A percentile compares a stretch with the other conserved stretches of the same genome.
These are phyloP conservation scores for Colletotrichum sp. DNA, from an alignment of 2,329 filamentous ascomycete genomes.

Conservation along the genomic window DNA sequence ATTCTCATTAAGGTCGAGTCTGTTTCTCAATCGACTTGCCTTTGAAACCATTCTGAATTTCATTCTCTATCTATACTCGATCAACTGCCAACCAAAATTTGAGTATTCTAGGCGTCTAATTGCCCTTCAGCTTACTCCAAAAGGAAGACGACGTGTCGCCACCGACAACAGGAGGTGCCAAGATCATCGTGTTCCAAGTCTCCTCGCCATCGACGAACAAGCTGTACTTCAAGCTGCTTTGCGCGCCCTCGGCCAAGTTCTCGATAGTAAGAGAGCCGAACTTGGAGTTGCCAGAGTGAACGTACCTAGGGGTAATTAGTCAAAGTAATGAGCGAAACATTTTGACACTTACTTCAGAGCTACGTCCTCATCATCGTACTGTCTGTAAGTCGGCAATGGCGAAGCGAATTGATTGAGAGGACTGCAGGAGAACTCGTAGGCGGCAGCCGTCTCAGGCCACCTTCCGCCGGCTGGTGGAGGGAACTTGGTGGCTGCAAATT, in stretches of 20 bases:
- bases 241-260: conserved; percentile 64
- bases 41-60: background rate
- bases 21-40: background rate
- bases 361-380: conserved; percentile 82
- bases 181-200: conserved; percentile 70
- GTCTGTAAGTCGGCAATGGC: conserved; percentile 81
- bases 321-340: background rate
- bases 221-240: conserved; percentile 79
- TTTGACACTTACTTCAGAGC: conserved; percentile 72
- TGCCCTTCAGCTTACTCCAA: conserved; percentile 48
- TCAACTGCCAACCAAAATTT: background rate
- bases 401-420: conserved; percentile 95
- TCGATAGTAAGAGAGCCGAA: conserved; percentile 85
- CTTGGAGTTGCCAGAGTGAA: conserved; percentile 87
- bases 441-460: conserved; percentile 68
- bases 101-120: conserved; percentile 1
- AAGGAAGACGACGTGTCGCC: conserved; percentile 42
- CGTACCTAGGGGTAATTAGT: conserved; percentile 59
- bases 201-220: conserved; percentile 84
- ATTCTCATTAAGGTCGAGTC: background rate
- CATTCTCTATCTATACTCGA: background rate
- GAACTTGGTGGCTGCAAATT: conserved; percentile 90
- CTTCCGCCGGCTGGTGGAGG: conserved; percentile 64
- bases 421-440: conserved; percentile 91
- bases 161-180: conserved; percentile 48